These are phyloP conservation scores for Ustilago cynodontis DNA, from an alignment of 1,284 basidiomycete species.

Conservation along the genomic window DNA sequence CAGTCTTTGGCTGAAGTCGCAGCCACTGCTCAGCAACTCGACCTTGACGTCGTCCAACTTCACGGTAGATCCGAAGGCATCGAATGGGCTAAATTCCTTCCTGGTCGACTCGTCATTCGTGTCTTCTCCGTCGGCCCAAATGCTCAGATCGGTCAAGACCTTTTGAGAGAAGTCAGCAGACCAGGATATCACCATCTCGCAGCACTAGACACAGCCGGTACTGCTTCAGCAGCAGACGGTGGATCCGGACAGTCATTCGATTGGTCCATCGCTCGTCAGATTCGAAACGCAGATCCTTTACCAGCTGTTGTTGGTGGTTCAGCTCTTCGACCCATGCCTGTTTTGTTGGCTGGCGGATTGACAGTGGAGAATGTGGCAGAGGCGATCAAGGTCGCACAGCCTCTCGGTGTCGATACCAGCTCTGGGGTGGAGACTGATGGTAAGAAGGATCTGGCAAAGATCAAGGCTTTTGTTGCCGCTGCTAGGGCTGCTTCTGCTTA, in stretches of 20 bases:
- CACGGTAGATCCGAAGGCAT: slow-evolving; percentile 63
- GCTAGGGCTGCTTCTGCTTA: slow-evolving; percentile 3
- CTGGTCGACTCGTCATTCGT: slow-evolving; percentile 63
- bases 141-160: slow-evolving; percentile 17
- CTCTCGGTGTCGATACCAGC: slow-evolving; percentile 63
- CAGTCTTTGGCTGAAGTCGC: slow-evolving; percentile 64
- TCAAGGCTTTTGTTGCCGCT: slow-evolving; percentile 52
- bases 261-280: slow-evolving; percentile 54
- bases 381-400: slow-evolving; percentile 47
- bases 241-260: slow-evolving; percentile 62
- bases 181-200: slow-evolving; percentile 65
- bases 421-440: slow-evolving; percentile 66
- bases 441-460: slow-evolving; percentile 59
- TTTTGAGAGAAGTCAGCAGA: slow-evolving; percentile 56
- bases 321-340: slow-evolving; percentile 29
- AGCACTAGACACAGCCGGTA: slow-evolving; percentile 60
- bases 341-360: slow-evolving; percentile 67
- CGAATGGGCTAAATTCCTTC: slow-evolving; percentile 66
- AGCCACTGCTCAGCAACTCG: slow-evolving; percentile 41
- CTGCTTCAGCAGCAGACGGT: slow-evolving; percentile 44
- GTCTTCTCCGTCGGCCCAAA: slow-evolving; percentile 60
- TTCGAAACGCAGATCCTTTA: slow-evolving; percentile 43
- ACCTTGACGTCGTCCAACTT: slow-evolving; percentile 67
- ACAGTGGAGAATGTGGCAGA: slow-evolving; percentile 57
- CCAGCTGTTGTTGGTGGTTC: slow-evolving; percentile 36